Evolutionary conservation across 108 stramenopile species (phyloP).

Genomic region (Aurantiochytrium sp.): DNA sequence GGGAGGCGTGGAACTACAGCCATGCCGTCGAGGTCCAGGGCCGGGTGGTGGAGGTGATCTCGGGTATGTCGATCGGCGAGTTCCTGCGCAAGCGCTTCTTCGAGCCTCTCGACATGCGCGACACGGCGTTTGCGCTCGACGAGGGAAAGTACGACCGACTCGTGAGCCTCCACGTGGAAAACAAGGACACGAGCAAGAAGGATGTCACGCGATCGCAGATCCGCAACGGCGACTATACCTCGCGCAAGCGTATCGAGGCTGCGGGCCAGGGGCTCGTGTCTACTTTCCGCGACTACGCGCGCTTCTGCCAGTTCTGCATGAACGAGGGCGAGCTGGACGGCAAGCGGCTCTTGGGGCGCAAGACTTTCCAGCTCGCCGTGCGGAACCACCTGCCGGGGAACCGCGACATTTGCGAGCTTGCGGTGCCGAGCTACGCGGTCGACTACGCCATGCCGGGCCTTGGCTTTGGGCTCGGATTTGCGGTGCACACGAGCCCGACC

Average conservation of each 20-base stretch:
- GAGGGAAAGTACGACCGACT: background rate
- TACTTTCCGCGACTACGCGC: slow-evolving; percentile 31
- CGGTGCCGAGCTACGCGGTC: background rate
- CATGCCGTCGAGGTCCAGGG: slow-evolving; percentile 24
- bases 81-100: slow-evolving; percentile 36
- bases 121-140: slow-evolving; percentile 29
- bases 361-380: background rate
- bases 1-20: slow-evolving; percentile 31
- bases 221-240: background rate
- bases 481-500: background rate
- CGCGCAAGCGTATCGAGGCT: background rate
- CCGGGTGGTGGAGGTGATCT: slow-evolving; percentile 33
- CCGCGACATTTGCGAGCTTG: background rate
- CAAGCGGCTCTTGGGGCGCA: background rate
- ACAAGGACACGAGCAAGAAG: background rate
- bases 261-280: slow-evolving; percentile 39
- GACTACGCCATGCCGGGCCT: background rate
- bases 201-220: background rate
- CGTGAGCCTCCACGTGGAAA: slow-evolving; percentile 25
- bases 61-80: background rate
- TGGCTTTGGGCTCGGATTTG: slow-evolving; percentile 38
- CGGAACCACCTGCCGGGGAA: slow-evolving; percentile 27
- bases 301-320: slow-evolving; percentile 9
- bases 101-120: slow-evolving; percentile 32
- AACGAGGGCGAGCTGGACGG: slow-evolving; percentile 18